Evolutionary conservation across 192 early-diverging fungal species (phyloP), one percentile per base, ranked within the genome.

Genomic region (Coemansia sp.): DNA sequence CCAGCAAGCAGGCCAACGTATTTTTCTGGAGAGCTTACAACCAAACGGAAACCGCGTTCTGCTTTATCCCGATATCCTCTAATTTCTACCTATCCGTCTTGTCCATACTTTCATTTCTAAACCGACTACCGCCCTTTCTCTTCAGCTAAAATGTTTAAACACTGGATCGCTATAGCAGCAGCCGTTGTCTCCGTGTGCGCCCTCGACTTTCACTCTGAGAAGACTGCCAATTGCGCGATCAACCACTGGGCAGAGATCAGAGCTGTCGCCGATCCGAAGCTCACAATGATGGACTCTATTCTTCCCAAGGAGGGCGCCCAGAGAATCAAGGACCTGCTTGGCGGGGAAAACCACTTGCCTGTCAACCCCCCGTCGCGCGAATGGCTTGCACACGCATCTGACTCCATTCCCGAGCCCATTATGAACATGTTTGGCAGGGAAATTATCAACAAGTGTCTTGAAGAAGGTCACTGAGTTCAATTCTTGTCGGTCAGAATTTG

Each of bases 161-260:
- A n/a, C n/a, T 68, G 66, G 45, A 18, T 58, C 35, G 45, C 24
- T 18, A 12, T 60, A 2, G 30, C 61, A 5, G 20, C 49, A 16
- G 23, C 53, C 20, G 15, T 46, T 4, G 35, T 64, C 24, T 52
- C 51, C 4, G 75, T 26, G 3, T 11, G 34, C 2, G 76, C 30
- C 4, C 55, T 78, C 44, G 71, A 78, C 62, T 78, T 78, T 45
- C 67, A 78, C 26, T 73, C 77, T 30, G 67, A 69, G 46, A 58
- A 73, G 51, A 69, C 77, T 0, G 67, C 68, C 11, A 33, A 69
- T 11, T 78, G 77, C 24, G 71, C 77, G 16, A 49, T 23, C 1
- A 64, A 67, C 45, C 71, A 78, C 57, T 78, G 77, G 77, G 48
- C 39, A 39, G 77, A 78, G 51, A 78, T 78, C 46, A 60, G 67